These are phyloP conservation scores for Homolaphlyctis polyrhiza DNA, from an alignment of 371 early-diverging fungal genomes.

Conservation along the genomic window DNA sequence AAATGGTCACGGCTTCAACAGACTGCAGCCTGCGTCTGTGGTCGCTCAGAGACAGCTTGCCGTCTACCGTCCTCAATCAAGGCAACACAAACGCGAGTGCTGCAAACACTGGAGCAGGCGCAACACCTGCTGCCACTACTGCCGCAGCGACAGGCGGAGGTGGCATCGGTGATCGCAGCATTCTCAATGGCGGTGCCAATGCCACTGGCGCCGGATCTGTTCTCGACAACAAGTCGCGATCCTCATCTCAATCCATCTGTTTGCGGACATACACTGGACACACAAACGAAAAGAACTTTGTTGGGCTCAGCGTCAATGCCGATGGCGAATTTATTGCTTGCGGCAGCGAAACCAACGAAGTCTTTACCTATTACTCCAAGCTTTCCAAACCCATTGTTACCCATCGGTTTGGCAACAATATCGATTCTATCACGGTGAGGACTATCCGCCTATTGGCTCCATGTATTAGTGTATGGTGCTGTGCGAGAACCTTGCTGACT, in stretches of 20 bases:
- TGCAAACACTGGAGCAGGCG: background rate
- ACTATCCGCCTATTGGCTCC: background rate
- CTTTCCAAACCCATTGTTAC: conserved; percentile 65
- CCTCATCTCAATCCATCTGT: conserved; percentile 32
- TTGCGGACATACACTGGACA: conserved; percentile 75
- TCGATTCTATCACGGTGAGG: conserved; percentile 54
- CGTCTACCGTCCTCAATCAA: too few species aligned
- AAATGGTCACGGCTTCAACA: conserved; percentile 84
- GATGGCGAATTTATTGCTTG: conserved; percentile 79
- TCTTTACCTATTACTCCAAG: conserved; percentile 74
- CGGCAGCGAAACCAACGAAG: conserved; percentile 85
- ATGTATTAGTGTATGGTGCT: background rate
- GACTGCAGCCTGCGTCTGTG: conserved; percentile 86
- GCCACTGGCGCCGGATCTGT: background rate
- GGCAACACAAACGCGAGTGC: conserved; percentile 4
- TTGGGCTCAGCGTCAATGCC: conserved; percentile 67
- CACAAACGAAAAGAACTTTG: conserved; percentile 92
- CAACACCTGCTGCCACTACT: background rate
- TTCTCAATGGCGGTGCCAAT: background rate
- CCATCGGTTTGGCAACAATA: conserved; percentile 66
- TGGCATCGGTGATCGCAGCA: background rate
- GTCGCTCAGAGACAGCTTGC: conserved; percentile 37
- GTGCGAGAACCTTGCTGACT: background rate
- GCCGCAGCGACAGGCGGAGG: background rate
- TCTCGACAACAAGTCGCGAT: background rate